Percentiles rank a stretch among this genome's conserved stretches.
These are phyloP conservation scores for Cnidoscolus chayamansa DNA, from an alignment of 441 rosid genomes.

Conservation along the genomic window DNA sequence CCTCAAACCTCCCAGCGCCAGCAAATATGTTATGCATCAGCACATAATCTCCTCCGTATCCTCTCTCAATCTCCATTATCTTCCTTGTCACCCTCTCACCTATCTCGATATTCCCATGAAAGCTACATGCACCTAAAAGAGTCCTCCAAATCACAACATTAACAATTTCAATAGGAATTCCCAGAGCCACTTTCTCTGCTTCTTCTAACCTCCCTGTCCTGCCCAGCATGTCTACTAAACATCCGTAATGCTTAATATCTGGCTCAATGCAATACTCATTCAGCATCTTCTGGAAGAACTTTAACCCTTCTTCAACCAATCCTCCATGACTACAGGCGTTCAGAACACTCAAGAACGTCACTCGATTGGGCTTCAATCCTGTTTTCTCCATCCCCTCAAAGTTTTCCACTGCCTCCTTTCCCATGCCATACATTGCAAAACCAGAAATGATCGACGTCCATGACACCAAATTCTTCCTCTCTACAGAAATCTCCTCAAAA, in stretches of 20 bases:
- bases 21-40: constrained; percentile 64
- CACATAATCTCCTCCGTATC: constrained; percentile 80
- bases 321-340: constrained; percentile 93
- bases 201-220: constrained; percentile 78
- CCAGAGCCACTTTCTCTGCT: constrained; percentile 66
- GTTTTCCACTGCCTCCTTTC: constrained; percentile 54
- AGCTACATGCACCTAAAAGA: constrained; percentile 76
- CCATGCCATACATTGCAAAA: constrained; percentile 81
- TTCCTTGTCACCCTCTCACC: constrained; percentile 65
- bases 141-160: constrained; percentile 72
- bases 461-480: constrained; percentile 60
- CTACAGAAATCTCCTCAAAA: constrained; percentile 44
- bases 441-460: constrained; percentile 81
- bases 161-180: constrained; percentile 47
- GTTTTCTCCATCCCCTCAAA: constrained; percentile 57
- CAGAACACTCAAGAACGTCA: constrained; percentile 67
- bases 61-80: constrained; percentile 64
- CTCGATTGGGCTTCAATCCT: constrained; percentile 59
- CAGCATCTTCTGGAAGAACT: constrained; percentile 61
- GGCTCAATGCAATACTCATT: constrained; percentile 45
- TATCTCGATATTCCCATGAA: constrained; percentile 65
- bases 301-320: constrained; percentile 68
- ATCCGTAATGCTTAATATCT: constrained; percentile 68
- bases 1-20: constrained; percentile 62
- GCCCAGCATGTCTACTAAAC: constrained; percentile 77